phyloP scores from a whole-genome alignment of 2,329 filamentous ascomycete genomes.

The Paecilomyces formosus region DNA sequence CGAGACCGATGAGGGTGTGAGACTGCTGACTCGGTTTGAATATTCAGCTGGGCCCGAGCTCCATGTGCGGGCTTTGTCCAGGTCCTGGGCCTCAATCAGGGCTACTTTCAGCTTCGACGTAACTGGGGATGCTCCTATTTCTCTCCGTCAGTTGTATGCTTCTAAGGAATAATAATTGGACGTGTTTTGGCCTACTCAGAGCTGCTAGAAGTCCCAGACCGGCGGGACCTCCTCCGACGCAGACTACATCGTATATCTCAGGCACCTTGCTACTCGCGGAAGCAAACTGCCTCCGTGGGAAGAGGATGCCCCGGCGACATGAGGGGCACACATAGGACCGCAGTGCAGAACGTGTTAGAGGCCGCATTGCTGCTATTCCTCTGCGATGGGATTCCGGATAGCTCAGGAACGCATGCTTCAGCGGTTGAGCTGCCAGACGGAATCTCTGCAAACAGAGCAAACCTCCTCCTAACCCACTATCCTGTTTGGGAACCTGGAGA shows the following conservation, averaged over 20 bases:
- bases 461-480: neutral
- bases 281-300: slow-evolving; percentile 22
- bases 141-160: slow-evolving; percentile 14
- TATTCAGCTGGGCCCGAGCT: slow-evolving; percentile 61
- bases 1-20: slow-evolving; percentile 79
- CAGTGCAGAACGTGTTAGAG: slow-evolving; percentile 20
- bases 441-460: slow-evolving; percentile 3
- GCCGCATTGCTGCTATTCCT: slow-evolving; percentile 23
- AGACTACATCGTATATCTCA: slow-evolving; percentile 88
- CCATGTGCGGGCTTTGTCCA: slow-evolving; percentile 61
- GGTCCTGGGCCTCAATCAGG: slow-evolving; percentile 82
- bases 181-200: slow-evolving; percentile 53
- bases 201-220: slow-evolving; percentile 76
- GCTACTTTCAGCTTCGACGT: slow-evolving; percentile 76
- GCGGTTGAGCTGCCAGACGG: slow-evolving; percentile 1
- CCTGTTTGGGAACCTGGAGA: neutral
- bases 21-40: slow-evolving; percentile 91
- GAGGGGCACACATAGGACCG: slow-evolving; percentile 35
- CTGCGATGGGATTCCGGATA: neutral
- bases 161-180: neutral
- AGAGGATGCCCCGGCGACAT: slow-evolving; percentile 23
- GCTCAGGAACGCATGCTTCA: neutral
- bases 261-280: slow-evolving; percentile 36
- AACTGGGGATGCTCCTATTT: slow-evolving; percentile 62
- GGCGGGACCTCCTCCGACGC: slow-evolving; percentile 81